Conservation (phyloP, 116 monocot genomes). For the Papilionanthe hybrid region DNA sequence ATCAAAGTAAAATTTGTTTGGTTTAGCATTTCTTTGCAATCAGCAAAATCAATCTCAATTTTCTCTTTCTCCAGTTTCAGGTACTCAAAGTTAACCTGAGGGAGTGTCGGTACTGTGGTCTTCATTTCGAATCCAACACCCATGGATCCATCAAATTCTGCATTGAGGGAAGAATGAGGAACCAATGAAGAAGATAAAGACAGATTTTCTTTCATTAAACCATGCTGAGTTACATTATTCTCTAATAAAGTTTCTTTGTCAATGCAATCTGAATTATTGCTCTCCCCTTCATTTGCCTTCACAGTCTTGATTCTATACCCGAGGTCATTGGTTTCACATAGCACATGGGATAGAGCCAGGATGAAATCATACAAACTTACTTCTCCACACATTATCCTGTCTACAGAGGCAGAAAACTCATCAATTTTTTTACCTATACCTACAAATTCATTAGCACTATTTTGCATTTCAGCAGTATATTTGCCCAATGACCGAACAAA, state of each 20-base stretch:
- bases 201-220: slow-evolving; percentile 27
- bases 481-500: slow-evolving; percentile 41
- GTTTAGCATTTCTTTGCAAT: slow-evolving; percentile 48
- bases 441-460: slow-evolving; percentile 14
- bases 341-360: slow-evolving; percentile 37
- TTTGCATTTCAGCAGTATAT: slow-evolving; percentile 23
- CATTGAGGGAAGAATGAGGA: background rate
- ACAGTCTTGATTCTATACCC: slow-evolving; percentile 20
- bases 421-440: slow-evolving; percentile 33
- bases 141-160: background rate
- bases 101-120: slow-evolving; percentile 9
- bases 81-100: slow-evolving; percentile 40
- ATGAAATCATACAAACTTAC: slow-evolving; percentile 43
- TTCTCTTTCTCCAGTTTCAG: slow-evolving; percentile 58
- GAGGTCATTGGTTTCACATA: slow-evolving; percentile 39
- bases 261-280: slow-evolving; percentile 47
- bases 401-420: slow-evolving; percentile 46
- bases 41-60: slow-evolving; percentile 36
- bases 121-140: slow-evolving; percentile 23
- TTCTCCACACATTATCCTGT: slow-evolving; percentile 37
- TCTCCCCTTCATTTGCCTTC: slow-evolving; percentile 38
- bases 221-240: slow-evolving; percentile 44
- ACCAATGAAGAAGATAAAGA: slow-evolving; percentile 6
- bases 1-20: slow-evolving; percentile 34
- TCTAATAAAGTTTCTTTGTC: slow-evolving; percentile 67